Base-by-base conservation (phyloP, 139 green algal species). In the Picochlorum sp. region DNA sequence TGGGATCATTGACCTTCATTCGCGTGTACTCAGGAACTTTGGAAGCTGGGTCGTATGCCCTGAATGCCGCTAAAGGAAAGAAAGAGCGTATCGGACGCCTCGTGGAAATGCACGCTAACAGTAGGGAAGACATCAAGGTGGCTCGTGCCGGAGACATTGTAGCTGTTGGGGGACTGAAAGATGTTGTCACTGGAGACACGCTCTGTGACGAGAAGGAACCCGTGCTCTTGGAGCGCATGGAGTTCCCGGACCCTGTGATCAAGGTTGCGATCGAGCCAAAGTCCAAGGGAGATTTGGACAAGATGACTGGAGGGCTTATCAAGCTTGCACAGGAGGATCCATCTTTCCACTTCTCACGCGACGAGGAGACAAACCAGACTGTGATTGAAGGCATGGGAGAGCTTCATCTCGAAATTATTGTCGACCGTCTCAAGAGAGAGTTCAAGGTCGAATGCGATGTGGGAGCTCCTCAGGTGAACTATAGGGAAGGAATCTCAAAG, bases 221-320 rank as follows among this genome's bases (percentile, higher is more conserved):
- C 54, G 86, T 99, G 67, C 78, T 99, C 34, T 84, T 99, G 61
- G 94, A 99, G 87, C 89, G 89, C 74, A 99, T 99, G 92, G 94
- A 99, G 56, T 98, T 98, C 90, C 93, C 94, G 24, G 94, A 99
- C 77, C 94, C 94, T 4, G 94, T 99, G 30, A 99, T 99, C 83
- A 99, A 98, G 83, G 84, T 93, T 34, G 92, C 92, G 60, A 97
- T 98, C 65, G 94, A 98, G 85, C 92, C 92, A 61, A 95, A 96
- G 81, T 90, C 85, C 73, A 99, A 98, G 88, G 90, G 79, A 46
- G 94, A 98, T 68, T 73, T 92, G 32, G 84, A 95, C 41, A 97
- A 97, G 84, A 97, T 99, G 92, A 82, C 83, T 58, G 75, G 77
- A 20, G 94, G 89, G 45, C 82, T 99, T 44, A 90, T 89, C 82